Base-by-base conservation (phyloP, 2,329 filamentous ascomycete species). In the Ophiostoma tasmaniense region DNA sequence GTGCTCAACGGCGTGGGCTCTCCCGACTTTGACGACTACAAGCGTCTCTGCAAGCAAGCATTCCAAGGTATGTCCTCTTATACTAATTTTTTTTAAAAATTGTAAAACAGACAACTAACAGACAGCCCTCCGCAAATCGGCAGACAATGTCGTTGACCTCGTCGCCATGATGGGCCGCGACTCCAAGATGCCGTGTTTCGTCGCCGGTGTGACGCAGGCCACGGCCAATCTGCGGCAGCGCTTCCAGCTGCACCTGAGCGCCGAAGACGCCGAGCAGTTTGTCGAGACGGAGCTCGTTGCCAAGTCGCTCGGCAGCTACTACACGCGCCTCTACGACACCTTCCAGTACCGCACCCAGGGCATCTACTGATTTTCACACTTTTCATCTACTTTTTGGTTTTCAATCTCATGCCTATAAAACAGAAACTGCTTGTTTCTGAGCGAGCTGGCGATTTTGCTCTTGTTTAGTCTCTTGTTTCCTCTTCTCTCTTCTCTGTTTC, bases 271-370 rank as follows among this genome's bases (percentile, higher is more conserved):
- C 4, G 89, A 93, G 78, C 85, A 85, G 61, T 94, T 91, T 80
- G 91, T 95, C 22, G 91, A 95, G 76, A 89, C 84, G 45, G 91
- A 93, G 76, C 79, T 95, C 75, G 85, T 95, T 73, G 87, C 82
- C 72, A 95, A 95, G 83, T 92, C 90, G 72, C 84, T 91, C 73
- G 91, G 91, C 72, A 94, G 91, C 78, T 95, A 95, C 80, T 94
- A 93, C 77, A 94, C 91, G 76, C 86, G 91, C 81, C 84, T 93
- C 88, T 93, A 93, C 76, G 90, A 93, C 79, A 92, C 90, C 71
- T 94, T 93, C 81, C 91, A 94, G 81, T 94, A 94, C 80, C 87
- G 91, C 75, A 93, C 91, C 45, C 91, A 94, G 79, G 91, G 91
- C 73, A 94, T 94, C 79, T 94, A 94, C 79, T 94, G 68, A 55